Evolutionary conservation across 208 protist genomes (phyloP), one percentile per base, ranked within the genome.

Genomic region (Plasmodiophora brassicae): DNA sequence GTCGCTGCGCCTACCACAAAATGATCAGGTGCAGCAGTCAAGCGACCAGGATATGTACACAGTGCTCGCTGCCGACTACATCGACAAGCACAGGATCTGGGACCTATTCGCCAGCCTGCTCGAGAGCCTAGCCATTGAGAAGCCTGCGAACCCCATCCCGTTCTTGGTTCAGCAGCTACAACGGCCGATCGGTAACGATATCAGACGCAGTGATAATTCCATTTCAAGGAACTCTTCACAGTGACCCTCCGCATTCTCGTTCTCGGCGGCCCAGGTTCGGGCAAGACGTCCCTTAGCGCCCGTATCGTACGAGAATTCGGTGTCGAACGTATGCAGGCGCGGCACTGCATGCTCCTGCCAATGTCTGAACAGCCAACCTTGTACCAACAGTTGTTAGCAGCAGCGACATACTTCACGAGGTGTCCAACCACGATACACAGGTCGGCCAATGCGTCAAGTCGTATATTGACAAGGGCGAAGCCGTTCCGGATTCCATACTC

Each of bases 51-150:
- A 78, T 78, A 5, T 14, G 65, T 78, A 36, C n/a, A 38, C 41
- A 32, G n/a, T 38, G 5, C 41, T 32, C 10, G 65, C 65, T 32
- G 65, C 32, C 5, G 65, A 78, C 41, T 78, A 78, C n/a, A 5
- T 78, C 65, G 65, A 78, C 14, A 8, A 32, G 5, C 65, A 78
- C 41, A n/a, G n/a, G 41, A 38, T 78, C 5, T 78, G 65, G 65
- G 65, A 78, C n/a, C 65, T 78, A 32, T 78, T 78, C n/a, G 65
- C 65, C n/a, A 5, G 5, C 32, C n/a, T 78, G 65, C 32, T 78
- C 32, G 65, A 32, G n/a, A 8, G n/a, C 5, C n/a, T 78, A 32
- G 65, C 65, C 5, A 78, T 78, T 78, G 65, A 78, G 14, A 5
- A 32, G 14, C 65, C 65, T 14, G 20, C 65, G 32, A 38, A 78